Base-by-base conservation (phyloP, 1,139 yeast genomes). In the Zygoascus sp. region DNA sequence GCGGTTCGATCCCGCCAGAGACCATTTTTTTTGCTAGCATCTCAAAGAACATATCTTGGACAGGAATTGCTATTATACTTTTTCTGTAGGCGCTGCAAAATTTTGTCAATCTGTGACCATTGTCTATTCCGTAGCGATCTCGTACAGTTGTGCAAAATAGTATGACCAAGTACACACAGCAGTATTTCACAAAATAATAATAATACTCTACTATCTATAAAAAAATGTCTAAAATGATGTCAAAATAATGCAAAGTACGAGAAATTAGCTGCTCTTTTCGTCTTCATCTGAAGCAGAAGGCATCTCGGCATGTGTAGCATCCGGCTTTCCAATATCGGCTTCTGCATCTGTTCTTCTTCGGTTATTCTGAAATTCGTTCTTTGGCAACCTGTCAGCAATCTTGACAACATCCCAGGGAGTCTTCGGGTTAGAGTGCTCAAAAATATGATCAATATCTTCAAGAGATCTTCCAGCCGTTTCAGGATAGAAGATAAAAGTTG, bases 401-500 rank as follows among this genome's bases (percentile, higher is more conserved):
- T 49, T 44, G 25, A 63, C 67, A 2, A 62, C 72, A 34, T 66
- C 65, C 73, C 73, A 70, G 2, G 74, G 74, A 34, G 62, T 67
- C 59, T 58, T 49, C 2, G 68, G 63, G 41, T 68, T 62, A 32
- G 64, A 50, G 39, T 56, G 58, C 52, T 51, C 66, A 57, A 73
- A 73, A 36, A 70, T 68, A 43, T 63, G 60, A 39, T 49, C 56
- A 45, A 60, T 84, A 56, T 83, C 86, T 65, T 85, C 95, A 61
- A 85, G 72, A 10, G 83, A 74, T 49, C 83, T 69, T 21, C 90
- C 90, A 65, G 80, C 81, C 22, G 94, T 84, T 65, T 83, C 89
- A 55, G 81, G 81, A 66, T 81, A 79, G 71, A 75, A 81, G 48
- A 81, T 85, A 58, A 79, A 80, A 57, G 80, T 62, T 44, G 79